Conservation (phyloP, 2,329 filamentous ascomycete species). For the Fusarium multiceps region DNA sequence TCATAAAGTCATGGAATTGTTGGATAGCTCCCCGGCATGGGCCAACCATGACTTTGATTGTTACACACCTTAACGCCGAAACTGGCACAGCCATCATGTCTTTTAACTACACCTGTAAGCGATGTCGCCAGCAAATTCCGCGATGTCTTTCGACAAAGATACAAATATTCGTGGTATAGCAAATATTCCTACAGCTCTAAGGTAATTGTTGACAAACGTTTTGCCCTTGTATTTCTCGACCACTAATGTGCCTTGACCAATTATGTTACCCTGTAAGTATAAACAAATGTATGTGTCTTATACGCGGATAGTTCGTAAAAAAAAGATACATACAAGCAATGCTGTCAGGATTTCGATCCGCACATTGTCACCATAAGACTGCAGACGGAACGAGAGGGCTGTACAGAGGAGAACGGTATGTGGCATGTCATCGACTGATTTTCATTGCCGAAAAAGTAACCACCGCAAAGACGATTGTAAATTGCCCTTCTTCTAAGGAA, state of each 20-base stretch:
- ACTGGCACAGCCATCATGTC: constrained; percentile 31
- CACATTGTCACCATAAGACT: too few species aligned
- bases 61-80: constrained; percentile 35
- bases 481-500: too few species aligned
- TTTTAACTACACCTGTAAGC: constrained; percentile 34
- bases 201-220: constrained; percentile 57
- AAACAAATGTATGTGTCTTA: too few species aligned
- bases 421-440: too few species aligned
- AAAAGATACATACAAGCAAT: too few species aligned
- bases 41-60: background rate
- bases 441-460: too few species aligned
- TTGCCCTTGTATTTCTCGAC: constrained; percentile 65
- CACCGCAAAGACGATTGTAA: too few species aligned
- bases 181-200: constrained; percentile 53
- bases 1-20: background rate
- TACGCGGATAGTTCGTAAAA: too few species aligned
- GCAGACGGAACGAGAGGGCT: too few species aligned
- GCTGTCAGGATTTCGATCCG: too few species aligned
- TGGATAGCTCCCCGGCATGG: background rate
- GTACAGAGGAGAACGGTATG: too few species aligned
- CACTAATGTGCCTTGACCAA: constrained; percentile 59
- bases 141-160: background rate
- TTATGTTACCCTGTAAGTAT: constrained; percentile 36
- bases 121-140: background rate
- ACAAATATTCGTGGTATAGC: constrained; percentile 55